Conservation (phyloP, 495 filamentous ascomycete genomes). For the Penicillium turbatum region DNA sequence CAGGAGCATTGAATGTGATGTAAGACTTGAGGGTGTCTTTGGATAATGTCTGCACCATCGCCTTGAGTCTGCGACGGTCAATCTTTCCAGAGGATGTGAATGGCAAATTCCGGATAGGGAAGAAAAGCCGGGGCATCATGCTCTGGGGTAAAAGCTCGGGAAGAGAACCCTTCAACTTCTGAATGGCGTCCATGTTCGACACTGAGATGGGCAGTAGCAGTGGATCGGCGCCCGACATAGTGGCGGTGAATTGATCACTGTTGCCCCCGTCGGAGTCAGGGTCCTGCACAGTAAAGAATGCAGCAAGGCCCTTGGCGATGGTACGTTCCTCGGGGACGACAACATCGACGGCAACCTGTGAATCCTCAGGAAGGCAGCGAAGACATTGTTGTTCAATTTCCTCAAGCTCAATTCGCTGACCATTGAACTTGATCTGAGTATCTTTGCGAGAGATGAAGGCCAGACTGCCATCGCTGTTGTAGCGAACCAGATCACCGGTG, state of each 20-base stretch:
- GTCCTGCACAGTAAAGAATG: conserved; percentile 38
- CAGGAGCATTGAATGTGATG: conserved; percentile 30
- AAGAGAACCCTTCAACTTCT: conserved; percentile 33
- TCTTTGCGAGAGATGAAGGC: conserved; percentile 56
- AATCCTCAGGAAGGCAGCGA: conserved; percentile 26
- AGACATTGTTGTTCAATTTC: conserved; percentile 59
- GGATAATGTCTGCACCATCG: conserved; percentile 34
- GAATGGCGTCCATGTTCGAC: conserved; percentile 27
- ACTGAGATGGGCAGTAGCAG: conserved; percentile 35
- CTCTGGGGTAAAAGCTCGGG: conserved; percentile 41
- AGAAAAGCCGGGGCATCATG: conserved; percentile 61
- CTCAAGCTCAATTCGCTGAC: conserved; percentile 60
- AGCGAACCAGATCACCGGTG: conserved; percentile 50
- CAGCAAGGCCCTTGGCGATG: conserved; percentile 37
- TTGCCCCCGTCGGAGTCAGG: conserved; percentile 18
- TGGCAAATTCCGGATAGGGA: conserved; percentile 54
- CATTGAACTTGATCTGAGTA: conserved; percentile 62
- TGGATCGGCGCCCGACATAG: conserved; percentile 21
- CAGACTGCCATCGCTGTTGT: conserved; percentile 50
- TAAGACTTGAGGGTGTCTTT: conserved; percentile 41
- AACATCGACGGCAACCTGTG: conserved; percentile 42
- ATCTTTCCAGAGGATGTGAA: conserved; percentile 56
- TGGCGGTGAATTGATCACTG: conserved; percentile 15
- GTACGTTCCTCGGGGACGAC: conserved; percentile 34
- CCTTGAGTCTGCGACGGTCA: conserved; percentile 54